phyloP scores from a whole-genome alignment of 108 stramenopile genomes.

The Cyclotella distinguenda region DNA sequence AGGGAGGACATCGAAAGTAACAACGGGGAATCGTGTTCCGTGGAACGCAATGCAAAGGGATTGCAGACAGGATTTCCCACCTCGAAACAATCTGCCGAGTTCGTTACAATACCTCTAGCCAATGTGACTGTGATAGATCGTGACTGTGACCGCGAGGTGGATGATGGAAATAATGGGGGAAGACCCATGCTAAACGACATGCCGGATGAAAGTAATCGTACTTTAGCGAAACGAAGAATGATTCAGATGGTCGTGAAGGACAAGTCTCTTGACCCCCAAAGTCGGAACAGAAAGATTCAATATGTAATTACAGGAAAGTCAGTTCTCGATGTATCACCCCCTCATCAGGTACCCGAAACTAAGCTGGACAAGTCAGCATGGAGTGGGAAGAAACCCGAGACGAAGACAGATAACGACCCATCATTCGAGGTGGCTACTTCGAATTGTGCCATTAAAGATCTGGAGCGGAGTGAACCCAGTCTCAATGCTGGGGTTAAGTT shows the following conservation, averaged over 20 bases:
- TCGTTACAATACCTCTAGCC: too few relatives aligned
- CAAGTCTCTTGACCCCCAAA: neutral
- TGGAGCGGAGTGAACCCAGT: constrained; percentile 10
- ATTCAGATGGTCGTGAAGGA: constrained; percentile 2
- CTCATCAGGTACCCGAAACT: too few relatives aligned
- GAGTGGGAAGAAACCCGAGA: neutral
- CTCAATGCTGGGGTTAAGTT: constrained; percentile 2
- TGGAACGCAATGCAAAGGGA: too few relatives aligned
- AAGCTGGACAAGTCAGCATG: too few relatives aligned
- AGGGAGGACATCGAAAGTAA: too few relatives aligned
- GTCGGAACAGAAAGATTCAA: constrained; percentile 37
- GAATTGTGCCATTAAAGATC: neutral
- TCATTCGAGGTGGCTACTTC: neutral
- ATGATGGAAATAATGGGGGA: too few relatives aligned
- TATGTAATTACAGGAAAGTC: constrained; percentile 56
- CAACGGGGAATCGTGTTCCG: too few relatives aligned
- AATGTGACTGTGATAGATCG: too few relatives aligned
- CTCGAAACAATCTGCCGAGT: too few relatives aligned
- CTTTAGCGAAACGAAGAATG: neutral
- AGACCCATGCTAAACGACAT: constrained; percentile 3
- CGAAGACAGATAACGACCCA: neutral
- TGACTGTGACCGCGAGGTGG: too few relatives aligned
- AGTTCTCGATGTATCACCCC: too few relatives aligned
- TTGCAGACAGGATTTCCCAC: too few relatives aligned
- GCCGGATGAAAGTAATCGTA: neutral